Evolutionary conservation across 169 alveolate genomes (phyloP).

Genomic region (Cardiosporidium cionae): DNA sequence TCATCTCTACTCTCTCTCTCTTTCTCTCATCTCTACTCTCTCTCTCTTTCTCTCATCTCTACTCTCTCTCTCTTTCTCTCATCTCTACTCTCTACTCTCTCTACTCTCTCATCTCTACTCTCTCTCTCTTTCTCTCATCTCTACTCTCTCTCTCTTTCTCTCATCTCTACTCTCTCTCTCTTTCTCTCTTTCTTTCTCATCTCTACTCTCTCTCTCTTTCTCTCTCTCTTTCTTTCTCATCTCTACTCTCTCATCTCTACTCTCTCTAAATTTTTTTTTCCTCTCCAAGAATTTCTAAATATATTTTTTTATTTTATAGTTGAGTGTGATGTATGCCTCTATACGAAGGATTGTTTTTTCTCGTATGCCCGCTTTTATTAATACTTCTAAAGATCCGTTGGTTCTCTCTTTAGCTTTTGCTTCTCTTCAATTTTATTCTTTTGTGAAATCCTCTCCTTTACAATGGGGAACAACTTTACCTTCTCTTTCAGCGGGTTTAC

Average conservation of each 20-base stretch:
- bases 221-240: neutral
- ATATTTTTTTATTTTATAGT: neutral
- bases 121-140: too few species aligned
- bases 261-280: too few species aligned
- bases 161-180: too few species aligned
- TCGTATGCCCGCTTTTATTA: neutral
- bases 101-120: too few species aligned
- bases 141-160: too few species aligned
- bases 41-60: too few species aligned
- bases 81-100: too few species aligned
- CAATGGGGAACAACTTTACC: conserved; percentile 39
- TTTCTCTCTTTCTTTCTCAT: too few species aligned
- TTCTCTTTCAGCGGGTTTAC: conserved; percentile 83
- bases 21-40: too few species aligned
- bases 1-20: neutral
- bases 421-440: conserved; percentile 53
- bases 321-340: neutral
- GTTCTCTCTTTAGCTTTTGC: conserved; percentile 24
- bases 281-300: neutral
- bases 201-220: too few species aligned
- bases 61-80: too few species aligned
- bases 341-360: neutral
- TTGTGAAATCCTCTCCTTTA: conserved; percentile 55
- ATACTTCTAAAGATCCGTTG: neutral
- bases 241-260: too few species aligned